Base-by-base conservation (phyloP, 2,329 filamentous ascomycete genomes). In the Sphaerulina populicola region DNA sequence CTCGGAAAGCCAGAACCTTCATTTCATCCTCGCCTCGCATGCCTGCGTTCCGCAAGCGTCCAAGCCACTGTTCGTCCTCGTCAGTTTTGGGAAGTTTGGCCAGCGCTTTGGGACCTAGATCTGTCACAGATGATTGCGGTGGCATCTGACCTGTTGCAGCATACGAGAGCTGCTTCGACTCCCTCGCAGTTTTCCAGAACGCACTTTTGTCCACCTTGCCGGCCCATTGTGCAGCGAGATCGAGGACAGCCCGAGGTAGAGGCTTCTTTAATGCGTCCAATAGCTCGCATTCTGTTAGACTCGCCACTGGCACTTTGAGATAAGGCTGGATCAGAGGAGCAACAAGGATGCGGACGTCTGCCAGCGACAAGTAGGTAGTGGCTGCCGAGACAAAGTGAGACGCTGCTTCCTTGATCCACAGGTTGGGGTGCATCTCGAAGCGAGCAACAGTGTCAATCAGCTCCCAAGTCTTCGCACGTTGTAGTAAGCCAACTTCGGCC, bases 51-150 rank as follows among this genome's bases (percentile, higher is more conserved):
- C 86, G 81, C 43, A 98, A 71, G 57, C 88, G 85, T 11, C 79
- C 76, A n/a, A 98, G 73, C 90, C 93, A 97, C 59, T 89, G 81
- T 56, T 96, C 89, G 64, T 98, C 93, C 66, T 97, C 91, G 7
- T 94, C 89, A 59, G 90, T 95, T 64, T 82, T 90, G 0, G 78
- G 71, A 3, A 86, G 72, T 58, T 80, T 81, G 56, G 74, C 77
- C 27, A 93, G 69, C 8, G 80, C 74, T 60, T 77, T 78, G 44
- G 72, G 66, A 35, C 75, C 76, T 47, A 77, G 66, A 54, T 84
- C 82, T 61, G 74, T 76, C 42, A 77, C 73, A 41, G 78, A 76
- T 54, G 80, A 75, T 2, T 74, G 72, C 9, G 78, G 75, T n/a
- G 77, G 77, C 12, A 77, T 72, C 5, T 80, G 77, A 1, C 80